Base-by-base conservation (phyloP, 2,329 filamentous ascomycete genomes). In the Ambrosiella cleistominuta region DNA sequence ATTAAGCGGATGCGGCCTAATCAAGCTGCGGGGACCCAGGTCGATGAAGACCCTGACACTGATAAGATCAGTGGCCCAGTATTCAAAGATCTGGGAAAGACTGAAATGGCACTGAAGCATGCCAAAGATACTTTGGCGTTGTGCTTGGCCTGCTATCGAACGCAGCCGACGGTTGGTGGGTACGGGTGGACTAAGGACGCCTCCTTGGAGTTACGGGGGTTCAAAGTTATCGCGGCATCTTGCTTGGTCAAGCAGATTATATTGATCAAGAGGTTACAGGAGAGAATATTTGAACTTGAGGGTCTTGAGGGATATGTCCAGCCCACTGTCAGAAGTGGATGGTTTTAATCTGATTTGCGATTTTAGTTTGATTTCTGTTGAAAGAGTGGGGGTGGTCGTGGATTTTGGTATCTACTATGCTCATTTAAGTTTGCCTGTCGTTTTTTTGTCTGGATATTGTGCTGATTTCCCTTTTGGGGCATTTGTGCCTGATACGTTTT, bases 201-300 rank as follows among this genome's bases (percentile, higher is more conserved):
- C 1, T 27, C 9, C 2, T 9, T n/a, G 1, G 42, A 65, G 39
- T 62, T 71, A 7, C 53, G 68, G 50, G 71, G 70, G 51, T 72
- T 72, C 61, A 65, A 66, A 35, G 65, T 71, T 0, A 65, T 72
- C 50, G 69, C 63, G 17, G 57, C 58, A 1, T 15, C 17, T 8
- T 51, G 47, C 35, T 17, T 51, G 47, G 7, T 51, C 17, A 51
- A 35, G 19, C 13, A n/a, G 27, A 35, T 51, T 7, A 11, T 5
- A n/a, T 15, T 17, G 17, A 19, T 51, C 8, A 51, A 7, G 47
- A 36, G 11, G 47, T 12, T 51, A 3, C 47, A 51, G 19, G 47
- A 51, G 47, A 51, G 5, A 19, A 51, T 51, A 3, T 27, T 5
- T 27, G 27, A 27, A 5, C 27, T 27, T 27, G 27, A 27, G 27